Evolutionary conservation across 306 rosid species (phyloP).

Genomic region (Trifolium repens): DNA sequence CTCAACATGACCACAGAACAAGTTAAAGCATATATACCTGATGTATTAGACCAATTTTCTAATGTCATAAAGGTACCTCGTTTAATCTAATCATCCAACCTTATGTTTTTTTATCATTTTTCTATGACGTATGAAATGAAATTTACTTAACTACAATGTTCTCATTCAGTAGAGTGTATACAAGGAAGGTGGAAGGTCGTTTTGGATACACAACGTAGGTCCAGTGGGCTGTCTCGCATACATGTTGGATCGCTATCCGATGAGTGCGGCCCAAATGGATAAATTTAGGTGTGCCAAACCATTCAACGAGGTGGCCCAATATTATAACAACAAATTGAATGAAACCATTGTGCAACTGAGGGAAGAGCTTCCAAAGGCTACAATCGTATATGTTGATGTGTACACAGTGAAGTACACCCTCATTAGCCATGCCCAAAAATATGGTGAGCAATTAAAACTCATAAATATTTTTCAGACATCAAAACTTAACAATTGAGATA

Average conservation of each 20-base stretch:
- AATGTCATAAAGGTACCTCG: conserved; percentile 48
- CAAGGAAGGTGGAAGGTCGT: conserved; percentile 54
- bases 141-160: not conserved
- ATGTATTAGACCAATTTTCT: conserved; percentile 57
- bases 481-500: not conserved
- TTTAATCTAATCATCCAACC: not conserved
- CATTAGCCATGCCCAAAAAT: conserved; percentile 55
- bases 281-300: conserved; percentile 52
- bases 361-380: conserved; percentile 49
- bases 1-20: conserved; percentile 57
- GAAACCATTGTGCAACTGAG: conserved; percentile 44
- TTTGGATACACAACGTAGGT: conserved; percentile 83
- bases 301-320: conserved; percentile 58
- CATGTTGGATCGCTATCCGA: conserved; percentile 32
- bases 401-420: conserved; percentile 63
- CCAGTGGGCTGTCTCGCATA: conserved; percentile 63
- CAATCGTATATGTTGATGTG: conserved; percentile 66
- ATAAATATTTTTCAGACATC: not conserved
- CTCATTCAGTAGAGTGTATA: conserved; percentile 48
- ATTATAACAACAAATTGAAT: conserved; percentile 53
- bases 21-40: conserved; percentile 58
- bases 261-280: conserved; percentile 47
- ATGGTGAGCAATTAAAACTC: conserved; percentile 41
- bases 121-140: conserved; percentile 8
- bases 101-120: not conserved